These are phyloP conservation scores for Diplotaxis tenuifolia DNA, from an alignment of 345 rosid species.

Conservation along the genomic window DNA sequence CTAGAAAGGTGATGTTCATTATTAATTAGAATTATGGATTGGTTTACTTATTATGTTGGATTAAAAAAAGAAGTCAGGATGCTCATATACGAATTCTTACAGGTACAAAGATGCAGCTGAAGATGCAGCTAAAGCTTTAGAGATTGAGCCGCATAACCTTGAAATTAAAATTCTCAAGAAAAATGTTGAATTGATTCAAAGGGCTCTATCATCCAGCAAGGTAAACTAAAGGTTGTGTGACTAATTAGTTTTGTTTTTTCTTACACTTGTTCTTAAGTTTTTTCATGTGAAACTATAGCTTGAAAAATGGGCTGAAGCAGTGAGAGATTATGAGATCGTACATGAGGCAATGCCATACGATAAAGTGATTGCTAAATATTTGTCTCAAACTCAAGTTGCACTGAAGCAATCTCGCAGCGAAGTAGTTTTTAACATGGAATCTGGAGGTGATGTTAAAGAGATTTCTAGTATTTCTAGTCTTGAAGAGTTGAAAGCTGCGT, in stretches of 20 bases:
- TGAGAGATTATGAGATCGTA: slow-evolving; percentile 73
- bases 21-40: no score
- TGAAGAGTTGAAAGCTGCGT: not conserved
- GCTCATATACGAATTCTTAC: no score
- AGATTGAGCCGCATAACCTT: slow-evolving; percentile 61
- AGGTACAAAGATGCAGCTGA: slow-evolving; percentile 1
- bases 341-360: slow-evolving; percentile 73
- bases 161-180: slow-evolving; percentile 58
- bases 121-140: slow-evolving; percentile 74
- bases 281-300: slow-evolving; percentile 44
- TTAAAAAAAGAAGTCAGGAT: no score
- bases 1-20: no score
- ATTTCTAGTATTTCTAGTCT: slow-evolving; percentile 31
- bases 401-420: slow-evolving; percentile 89
- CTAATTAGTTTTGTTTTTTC: slow-evolving; percentile 4
- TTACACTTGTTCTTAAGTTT: not conserved
- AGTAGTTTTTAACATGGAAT: slow-evolving; percentile 81
- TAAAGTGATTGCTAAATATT: slow-evolving; percentile 73
- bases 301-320: slow-evolving; percentile 85
- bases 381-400: slow-evolving; percentile 85
- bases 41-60: no score
- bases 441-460: slow-evolving; percentile 86
- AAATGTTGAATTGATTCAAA: slow-evolving; percentile 64
- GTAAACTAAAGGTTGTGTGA: slow-evolving; percentile 33
- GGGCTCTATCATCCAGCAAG: slow-evolving; percentile 81